These are phyloP conservation scores for Irpex sp. DNA, from an alignment of 1,284 basidiomycete genomes.

Conservation along the genomic window DNA sequence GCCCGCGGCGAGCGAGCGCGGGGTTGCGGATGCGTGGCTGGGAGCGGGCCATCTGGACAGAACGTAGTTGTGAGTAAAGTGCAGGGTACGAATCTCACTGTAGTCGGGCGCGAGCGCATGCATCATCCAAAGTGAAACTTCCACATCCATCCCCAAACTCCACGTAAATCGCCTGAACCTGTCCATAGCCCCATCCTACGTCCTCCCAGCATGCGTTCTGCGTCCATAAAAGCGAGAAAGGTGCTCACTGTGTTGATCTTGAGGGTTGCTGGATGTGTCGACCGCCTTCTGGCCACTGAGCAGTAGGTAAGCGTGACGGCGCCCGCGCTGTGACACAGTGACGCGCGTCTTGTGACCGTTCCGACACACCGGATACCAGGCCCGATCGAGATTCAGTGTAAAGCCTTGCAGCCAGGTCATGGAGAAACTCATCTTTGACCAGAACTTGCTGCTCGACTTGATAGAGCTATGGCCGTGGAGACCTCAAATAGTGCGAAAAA, in stretches of 20 bases:
- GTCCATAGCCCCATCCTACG: constrained; percentile 13
- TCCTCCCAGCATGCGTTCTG: constrained; percentile 14
- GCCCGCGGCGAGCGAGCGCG: constrained; percentile 79
- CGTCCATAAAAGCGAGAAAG: constrained; percentile 15
- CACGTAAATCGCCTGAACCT: constrained; percentile 10
- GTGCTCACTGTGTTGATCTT: constrained; percentile 38
- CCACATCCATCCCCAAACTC: constrained; percentile 34
- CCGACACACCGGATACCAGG: not conserved
- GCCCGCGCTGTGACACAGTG: not conserved
- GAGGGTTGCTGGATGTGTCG: constrained; percentile 31
- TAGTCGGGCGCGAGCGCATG: constrained; percentile 16
- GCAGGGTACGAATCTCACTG: constrained; percentile 13
- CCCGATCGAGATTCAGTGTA: not conserved
- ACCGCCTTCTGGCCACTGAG: constrained; percentile 13
- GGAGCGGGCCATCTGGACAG: constrained; percentile 86
- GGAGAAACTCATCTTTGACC: not conserved
- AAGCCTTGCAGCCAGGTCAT: not conserved
- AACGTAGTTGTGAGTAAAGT: constrained; percentile 21
- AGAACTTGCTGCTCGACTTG: not conserved
- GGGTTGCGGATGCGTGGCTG: constrained; percentile 84
- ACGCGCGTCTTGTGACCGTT: constrained; percentile 4
- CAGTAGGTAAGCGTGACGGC: constrained; percentile 9
- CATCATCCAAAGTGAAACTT: constrained; percentile 30
- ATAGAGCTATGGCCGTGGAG: constrained; percentile 7
- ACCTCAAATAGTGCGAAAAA: not conserved